These are phyloP conservation scores for Hortaea sp. DNA, from an alignment of 2,329 filamentous ascomycete species.

Conservation along the genomic window DNA sequence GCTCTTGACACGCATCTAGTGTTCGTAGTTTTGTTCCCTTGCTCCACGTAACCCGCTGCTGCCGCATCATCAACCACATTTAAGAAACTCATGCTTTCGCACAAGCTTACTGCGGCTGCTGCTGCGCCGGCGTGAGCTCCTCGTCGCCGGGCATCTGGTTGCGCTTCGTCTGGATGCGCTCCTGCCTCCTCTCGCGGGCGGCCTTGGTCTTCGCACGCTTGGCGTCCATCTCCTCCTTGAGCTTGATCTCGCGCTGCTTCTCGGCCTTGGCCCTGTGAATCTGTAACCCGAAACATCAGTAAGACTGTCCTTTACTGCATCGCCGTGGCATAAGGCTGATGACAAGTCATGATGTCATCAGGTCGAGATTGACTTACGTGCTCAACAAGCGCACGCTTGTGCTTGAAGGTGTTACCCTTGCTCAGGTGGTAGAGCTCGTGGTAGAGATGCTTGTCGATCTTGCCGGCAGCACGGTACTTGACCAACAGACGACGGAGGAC, in stretches of 20 bases:
- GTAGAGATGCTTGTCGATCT: conserved; percentile 99
- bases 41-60: background rate
- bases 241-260: conserved; percentile 87
- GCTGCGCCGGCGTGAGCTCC: conserved; percentile 26
- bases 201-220: conserved; percentile 99
- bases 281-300: conserved; percentile 37
- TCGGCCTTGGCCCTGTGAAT: conserved; percentile 99
- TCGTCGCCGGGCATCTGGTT: conserved; percentile 69
- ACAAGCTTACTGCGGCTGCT: conserved; percentile 3
- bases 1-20: background rate
- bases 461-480: conserved; percentile 99
- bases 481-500: conserved; percentile 97
- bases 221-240: conserved; percentile 99
- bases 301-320: background rate
- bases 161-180: conserved; percentile 86
- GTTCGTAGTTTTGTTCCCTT: background rate
- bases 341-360: conserved; percentile 22
- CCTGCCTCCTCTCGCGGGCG: conserved; percentile 93
- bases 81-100: background rate
- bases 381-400: conserved; percentile 99
- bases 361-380: conserved; percentile 65
- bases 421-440: conserved; percentile 99
- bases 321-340: background rate
- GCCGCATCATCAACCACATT: background rate
- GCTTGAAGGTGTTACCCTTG: conserved; percentile 99